Evolutionary conservation across 2,329 filamentous ascomycete genomes (phyloP).

Genomic region (Trichoderma breve): DNA sequence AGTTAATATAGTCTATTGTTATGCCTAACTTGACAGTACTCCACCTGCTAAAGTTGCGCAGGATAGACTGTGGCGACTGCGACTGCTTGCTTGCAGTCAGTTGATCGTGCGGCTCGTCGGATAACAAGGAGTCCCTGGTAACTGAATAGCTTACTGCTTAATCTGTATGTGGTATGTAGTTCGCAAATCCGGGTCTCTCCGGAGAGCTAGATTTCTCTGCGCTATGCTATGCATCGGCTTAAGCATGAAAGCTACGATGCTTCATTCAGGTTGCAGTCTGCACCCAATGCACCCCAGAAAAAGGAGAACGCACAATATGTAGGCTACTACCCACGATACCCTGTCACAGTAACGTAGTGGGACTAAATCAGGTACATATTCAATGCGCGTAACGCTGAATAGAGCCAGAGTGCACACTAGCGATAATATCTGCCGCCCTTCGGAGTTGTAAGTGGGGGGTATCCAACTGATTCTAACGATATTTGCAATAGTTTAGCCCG

Average conservation of each 20-base stretch:
- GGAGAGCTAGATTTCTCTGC: neutral
- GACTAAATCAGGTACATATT: neutral
- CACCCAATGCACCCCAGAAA: neutral
- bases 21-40: neutral
- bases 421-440: neutral
- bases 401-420: neutral
- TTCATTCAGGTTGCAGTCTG: neutral
- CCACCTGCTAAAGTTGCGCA: neutral
- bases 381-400: neutral
- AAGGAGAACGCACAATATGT: neutral
- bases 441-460: neutral
- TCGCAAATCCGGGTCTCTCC: neutral
- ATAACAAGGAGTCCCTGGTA: neutral
- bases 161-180: neutral
- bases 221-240: neutral
- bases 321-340: neutral
- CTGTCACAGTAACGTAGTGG: neutral
- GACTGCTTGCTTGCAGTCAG: neutral
- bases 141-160: neutral
- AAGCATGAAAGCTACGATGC: neutral
- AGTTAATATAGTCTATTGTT: neutral
- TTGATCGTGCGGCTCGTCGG: neutral
- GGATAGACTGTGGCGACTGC: neutral
- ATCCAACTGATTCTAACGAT: neutral
- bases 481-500: neutral